phyloP scores from a whole-genome alignment of 202 grass and related monocot genomes.

The Setaria viridis region DNA sequence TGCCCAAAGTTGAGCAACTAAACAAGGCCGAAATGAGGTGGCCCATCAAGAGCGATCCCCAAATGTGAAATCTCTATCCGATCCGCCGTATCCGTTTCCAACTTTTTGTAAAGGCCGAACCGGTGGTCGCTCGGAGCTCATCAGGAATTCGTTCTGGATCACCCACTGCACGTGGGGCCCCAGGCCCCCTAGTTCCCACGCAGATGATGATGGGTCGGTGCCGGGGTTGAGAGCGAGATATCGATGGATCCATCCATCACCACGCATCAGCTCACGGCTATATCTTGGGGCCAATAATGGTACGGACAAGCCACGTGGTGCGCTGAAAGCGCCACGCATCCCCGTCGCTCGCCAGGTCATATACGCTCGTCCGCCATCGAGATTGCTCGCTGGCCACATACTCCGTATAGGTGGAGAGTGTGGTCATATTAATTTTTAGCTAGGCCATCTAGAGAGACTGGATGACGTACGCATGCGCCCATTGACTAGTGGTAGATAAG shows the following conservation, averaged over 20 bases:
- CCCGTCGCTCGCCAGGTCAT: neutral
- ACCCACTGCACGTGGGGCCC: neutral
- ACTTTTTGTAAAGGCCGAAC: slow-evolving; percentile 29
- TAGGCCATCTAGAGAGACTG: neutral
- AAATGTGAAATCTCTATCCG: slow-evolving; percentile 18
- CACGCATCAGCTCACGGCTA: neutral
- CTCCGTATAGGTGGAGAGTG: neutral
- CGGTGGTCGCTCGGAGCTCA: slow-evolving; percentile 3
- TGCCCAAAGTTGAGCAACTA: no score
- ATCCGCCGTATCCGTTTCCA: neutral
- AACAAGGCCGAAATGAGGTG: no score
- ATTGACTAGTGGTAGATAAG: neutral
- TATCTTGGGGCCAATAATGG: slow-evolving; percentile 23
- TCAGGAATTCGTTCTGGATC: slow-evolving; percentile 3
- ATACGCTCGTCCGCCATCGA: neutral
- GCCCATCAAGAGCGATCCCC: no score
- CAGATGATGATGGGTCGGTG: neutral
- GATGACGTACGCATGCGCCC: neutral
- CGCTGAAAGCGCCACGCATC: neutral
- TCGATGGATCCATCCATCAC: neutral
- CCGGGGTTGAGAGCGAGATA: neutral
- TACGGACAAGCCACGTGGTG: slow-evolving; percentile 27
- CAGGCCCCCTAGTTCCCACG: neutral
- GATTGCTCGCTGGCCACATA: neutral
- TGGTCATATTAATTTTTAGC: neutral